Conservation (phyloP, 2,329 filamentous ascomycete species). For the Rugonectria rugulosa region DNA sequence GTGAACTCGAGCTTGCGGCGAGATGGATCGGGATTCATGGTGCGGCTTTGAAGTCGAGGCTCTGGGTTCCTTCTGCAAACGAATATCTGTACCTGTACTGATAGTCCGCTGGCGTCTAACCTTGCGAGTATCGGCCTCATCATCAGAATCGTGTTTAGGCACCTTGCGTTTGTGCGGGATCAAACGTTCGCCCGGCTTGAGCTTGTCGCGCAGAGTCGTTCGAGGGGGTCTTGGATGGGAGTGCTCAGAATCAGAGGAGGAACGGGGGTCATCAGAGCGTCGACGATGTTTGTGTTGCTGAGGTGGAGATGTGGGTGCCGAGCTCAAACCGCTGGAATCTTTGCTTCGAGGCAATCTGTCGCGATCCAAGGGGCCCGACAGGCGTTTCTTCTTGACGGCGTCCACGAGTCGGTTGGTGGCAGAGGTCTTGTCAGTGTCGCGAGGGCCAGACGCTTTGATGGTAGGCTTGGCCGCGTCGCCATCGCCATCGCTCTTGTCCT, state of each 20-base stretch:
- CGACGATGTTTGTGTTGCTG: constrained; percentile 44
- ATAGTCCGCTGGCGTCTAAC: constrained; percentile 61
- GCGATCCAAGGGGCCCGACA: constrained; percentile 48
- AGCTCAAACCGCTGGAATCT: constrained; percentile 66
- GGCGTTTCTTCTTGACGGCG: constrained; percentile 59
- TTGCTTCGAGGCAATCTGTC: constrained; percentile 52
- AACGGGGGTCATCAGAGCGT: constrained; percentile 49
- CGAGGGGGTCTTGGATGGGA: constrained; percentile 53
- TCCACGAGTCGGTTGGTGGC: constrained; percentile 44
- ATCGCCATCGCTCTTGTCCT: constrained; percentile 67
- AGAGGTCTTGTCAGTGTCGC: constrained; percentile 46
- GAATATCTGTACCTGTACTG: constrained; percentile 50
- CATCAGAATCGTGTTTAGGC: constrained; percentile 63
- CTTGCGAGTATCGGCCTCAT: constrained; percentile 63
- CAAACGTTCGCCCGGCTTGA: constrained; percentile 56
- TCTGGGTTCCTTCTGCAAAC: constrained; percentile 45
- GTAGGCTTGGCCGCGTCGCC: constrained; percentile 48
- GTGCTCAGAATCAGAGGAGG: constrained; percentile 65
- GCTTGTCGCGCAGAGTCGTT: constrained; percentile 54
- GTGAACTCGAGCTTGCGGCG: constrained; percentile 66
- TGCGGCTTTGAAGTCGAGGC: constrained; percentile 41
- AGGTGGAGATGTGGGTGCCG: constrained; percentile 64
- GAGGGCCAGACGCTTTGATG: constrained; percentile 41
- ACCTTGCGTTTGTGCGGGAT: constrained; percentile 62
- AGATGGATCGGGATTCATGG: constrained; percentile 59